Conservation (phyloP, 148 eudicot genomes). For the Diospyros kaki region DNA sequence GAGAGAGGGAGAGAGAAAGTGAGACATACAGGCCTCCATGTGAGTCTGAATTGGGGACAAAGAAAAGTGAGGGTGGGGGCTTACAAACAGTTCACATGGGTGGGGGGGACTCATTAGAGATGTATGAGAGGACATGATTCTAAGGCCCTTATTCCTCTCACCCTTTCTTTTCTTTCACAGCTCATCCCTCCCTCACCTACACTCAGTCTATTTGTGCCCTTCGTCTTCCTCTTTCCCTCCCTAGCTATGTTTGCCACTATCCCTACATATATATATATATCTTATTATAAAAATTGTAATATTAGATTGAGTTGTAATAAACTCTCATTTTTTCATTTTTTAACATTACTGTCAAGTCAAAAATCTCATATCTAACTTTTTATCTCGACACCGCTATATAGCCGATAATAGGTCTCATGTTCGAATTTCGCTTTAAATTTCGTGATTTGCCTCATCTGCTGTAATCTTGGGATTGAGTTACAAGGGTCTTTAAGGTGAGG, state of each 20-base stretch:
- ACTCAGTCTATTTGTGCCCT: not conserved
- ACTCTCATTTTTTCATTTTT: no score
- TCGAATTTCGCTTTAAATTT: no score
- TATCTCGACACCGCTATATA: no score
- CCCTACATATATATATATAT: not conserved
- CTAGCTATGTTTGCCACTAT: not conserved
- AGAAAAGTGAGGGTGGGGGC: constrained; percentile 23
- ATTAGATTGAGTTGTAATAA: no score
- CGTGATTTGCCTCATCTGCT: no score
- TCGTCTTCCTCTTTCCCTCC: not conserved
- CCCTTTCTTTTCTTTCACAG: constrained; percentile 18
- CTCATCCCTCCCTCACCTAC: constrained; percentile 9
- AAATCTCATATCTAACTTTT: no score
- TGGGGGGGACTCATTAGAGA: not conserved
- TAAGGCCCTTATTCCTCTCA: not conserved
- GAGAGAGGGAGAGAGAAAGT: constrained; percentile 5
- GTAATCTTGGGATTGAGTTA: no score
- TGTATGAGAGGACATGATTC: constrained; percentile 2
- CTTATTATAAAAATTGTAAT: no score
- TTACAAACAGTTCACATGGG: constrained; percentile 40
- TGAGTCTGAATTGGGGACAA: constrained; percentile 42
- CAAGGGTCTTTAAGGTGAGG: no score
- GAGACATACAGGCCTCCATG: constrained; percentile 6
- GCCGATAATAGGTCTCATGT: no score
- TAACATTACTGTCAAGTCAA: no score